Evolutionary conservation across 805 yeast genomes (phyloP), one percentile per base, ranked within the genome.

Genomic region (Starmerella cellae): DNA sequence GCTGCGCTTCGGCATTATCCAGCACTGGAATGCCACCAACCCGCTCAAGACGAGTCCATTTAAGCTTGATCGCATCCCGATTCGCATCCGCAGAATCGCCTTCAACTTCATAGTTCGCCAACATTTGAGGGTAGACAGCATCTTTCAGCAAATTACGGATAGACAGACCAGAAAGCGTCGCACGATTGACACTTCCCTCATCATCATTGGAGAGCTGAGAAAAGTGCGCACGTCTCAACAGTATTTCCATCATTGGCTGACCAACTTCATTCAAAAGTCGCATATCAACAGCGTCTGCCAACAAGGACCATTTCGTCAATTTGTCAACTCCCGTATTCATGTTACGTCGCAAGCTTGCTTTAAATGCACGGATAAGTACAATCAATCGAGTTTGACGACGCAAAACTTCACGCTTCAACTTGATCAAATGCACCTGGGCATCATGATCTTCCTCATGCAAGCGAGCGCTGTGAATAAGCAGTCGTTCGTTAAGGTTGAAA

Each of bases 1-100:
- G 58, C 1, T 62, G 59, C 17, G 82, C 65, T 29, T 73, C 73
- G 20, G 83, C 77, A 39, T 70, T 64, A 45, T 75, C 76, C 62
- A 87, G 67, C 20, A 87, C 77, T n/a, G 81, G 72, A 39, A 87
- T 84, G 10, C 97, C 97, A 26, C 95, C 97, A 43, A 88, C 79
- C 0, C 94, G 84, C 42, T 73, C 74, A 40, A 79, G 72, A 77
- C 81, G 73, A n/a, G 74, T 71, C 97, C 97, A 87, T 10, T 62
- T 56, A 2, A 77, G 59, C 5, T 61, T 59, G 6, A 78, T 57
- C 46, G 51, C 48, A n/a, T 39, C 39, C 3, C 22, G 35, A 16
- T 73, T 59, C 35, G 56, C 54, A n/a, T 54, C 50, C 9, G 43
- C 52, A 17, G 41, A 50, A 38, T 36, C 26, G 9, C 30, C 11